Conservation (phyloP, 2,329 filamentous ascomycete species). For the Xylaria sp. region DNA sequence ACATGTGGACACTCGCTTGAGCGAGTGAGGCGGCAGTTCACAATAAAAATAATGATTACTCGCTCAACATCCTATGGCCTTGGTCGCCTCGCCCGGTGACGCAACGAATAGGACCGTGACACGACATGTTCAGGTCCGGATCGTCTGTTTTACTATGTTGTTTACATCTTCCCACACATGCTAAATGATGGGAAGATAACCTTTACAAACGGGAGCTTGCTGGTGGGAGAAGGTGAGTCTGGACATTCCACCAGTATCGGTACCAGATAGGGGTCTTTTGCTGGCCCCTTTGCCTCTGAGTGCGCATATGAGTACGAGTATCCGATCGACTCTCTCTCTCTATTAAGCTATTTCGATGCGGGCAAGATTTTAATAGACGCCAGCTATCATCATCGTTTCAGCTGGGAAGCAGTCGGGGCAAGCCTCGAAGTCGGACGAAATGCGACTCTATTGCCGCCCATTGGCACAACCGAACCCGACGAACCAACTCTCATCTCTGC, state of each 20-base stretch:
- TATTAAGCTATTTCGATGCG: no score
- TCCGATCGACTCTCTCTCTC: no score
- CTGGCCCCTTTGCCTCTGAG: not conserved
- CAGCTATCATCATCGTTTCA: no score
- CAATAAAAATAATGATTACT: slow-evolving; percentile 21
- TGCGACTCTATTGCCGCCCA: no score
- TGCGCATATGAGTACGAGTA: not conserved
- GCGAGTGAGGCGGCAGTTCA: slow-evolving; percentile 9
- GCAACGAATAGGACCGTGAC: slow-evolving; percentile 1
- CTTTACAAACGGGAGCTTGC: not conserved
- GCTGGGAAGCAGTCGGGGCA: no score
- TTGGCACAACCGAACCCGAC: no score
- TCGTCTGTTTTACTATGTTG: not conserved
- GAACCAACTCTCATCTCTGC: no score
- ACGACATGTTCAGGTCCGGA: not conserved
- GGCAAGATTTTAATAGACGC: no score
- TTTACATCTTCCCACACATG: not conserved
- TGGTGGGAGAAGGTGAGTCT: not conserved
- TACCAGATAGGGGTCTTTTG: not conserved
- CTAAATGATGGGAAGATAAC: not conserved
- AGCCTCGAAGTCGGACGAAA: no score
- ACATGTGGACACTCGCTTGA: slow-evolving; percentile 12
- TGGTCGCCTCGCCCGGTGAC: not conserved
- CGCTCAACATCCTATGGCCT: slow-evolving; percentile 4
- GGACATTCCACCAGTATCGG: not conserved